phyloP scores from a whole-genome alignment of 169 alveolate species.

The Eimeria necatrix region DNA sequence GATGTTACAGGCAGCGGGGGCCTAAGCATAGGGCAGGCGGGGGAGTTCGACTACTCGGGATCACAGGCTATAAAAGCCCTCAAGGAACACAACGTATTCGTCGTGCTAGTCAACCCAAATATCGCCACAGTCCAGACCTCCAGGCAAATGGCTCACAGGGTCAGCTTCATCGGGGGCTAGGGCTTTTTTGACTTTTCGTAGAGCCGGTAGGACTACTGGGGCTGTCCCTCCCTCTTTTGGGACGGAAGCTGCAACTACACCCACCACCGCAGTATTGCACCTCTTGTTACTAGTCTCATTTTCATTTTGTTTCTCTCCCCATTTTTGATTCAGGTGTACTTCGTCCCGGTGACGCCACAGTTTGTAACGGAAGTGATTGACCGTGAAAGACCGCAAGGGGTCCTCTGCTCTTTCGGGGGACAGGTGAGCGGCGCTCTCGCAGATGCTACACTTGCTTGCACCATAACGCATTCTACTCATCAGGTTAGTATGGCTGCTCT shows the following conservation, averaged over 20 bases:
- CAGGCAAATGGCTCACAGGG: conserved; percentile 87
- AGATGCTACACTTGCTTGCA: background rate
- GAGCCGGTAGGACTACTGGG: too few species aligned
- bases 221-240: too few species aligned
- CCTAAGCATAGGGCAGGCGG: conserved; percentile 94
- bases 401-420: conserved; percentile 94
- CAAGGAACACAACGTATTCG: conserved; percentile 90
- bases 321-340: conserved; percentile 84
- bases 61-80: conserved; percentile 93
- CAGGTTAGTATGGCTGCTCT: background rate
- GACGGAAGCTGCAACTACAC: too few species aligned
- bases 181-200: background rate
- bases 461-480: background rate
- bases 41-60: conserved; percentile 95
- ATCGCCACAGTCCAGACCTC: conserved; percentile 95
- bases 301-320: background rate
- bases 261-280: too few species aligned
- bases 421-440: conserved; percentile 32
- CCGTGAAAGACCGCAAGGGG: conserved; percentile 93
- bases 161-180: background rate
- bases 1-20: conserved; percentile 88
- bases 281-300: too few species aligned
- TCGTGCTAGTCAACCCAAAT: conserved; percentile 93
- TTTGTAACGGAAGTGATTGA: conserved; percentile 90
- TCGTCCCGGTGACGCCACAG: conserved; percentile 92